Evolutionary conservation across 345 rosid species (phyloP), one percentile per base, ranked within the genome.

Genomic region (Heritiera littoralis): DNA sequence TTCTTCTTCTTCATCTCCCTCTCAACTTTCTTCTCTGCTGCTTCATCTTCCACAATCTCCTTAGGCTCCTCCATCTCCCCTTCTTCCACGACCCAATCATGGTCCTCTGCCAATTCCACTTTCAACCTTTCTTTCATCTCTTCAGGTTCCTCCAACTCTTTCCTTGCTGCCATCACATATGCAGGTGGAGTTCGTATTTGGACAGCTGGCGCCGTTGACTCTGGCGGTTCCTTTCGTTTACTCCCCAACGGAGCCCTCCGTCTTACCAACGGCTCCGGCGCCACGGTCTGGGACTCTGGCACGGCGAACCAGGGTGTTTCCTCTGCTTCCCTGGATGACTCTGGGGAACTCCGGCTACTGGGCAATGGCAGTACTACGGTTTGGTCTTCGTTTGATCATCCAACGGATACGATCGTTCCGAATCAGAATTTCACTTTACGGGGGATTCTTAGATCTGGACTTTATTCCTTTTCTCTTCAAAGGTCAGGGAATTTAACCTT

Each of bases 371-470:
- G 79, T 66, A 40, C 5, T 8, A 2, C 74, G 2, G 79, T 88
- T 12, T 92, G 97, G 97, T 91, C 93, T n/a, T 83, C 88, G 30
- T 92, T 92, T 72, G 79, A 83, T 9, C n/a, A 86, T 46, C 92
- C 94, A 0, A 81, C 82, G 0, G 83, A 89, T 75, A 82, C 89
- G 0, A 48, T 90, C 51, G 84, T 91, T 11, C 92, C 87, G 2
- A 72, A 83, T 35, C 97, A 92, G 85, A 83, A 79, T 73, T 86
- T 91, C 38, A 77, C 83, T 0, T 30, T 12, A 1, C 60, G 74
- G n/a, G 79, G n/a, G n/a, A 64, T 41, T 64, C 66, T 92, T 59
- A 79, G 48, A 52, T 88, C 88, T 72, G 94, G 91, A 74, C 1
- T 10, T 3, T 89, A 89, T 81, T 87, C 90, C 1, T 91, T 92